Base-by-base conservation (phyloP, 257 asterid genomes). In the Solanum rostratum region DNA sequence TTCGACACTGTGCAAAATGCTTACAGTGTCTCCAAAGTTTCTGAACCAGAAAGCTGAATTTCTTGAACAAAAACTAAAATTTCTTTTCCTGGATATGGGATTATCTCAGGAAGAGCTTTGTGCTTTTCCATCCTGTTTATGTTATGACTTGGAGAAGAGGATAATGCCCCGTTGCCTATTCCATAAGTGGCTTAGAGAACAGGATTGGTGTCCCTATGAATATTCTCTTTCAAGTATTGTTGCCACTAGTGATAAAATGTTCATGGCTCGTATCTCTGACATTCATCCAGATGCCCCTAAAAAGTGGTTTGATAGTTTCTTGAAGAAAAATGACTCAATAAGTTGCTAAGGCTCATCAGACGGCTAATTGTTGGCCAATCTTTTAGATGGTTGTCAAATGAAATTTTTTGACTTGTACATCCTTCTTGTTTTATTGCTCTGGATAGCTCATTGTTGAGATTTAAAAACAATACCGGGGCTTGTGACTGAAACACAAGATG, bases 91-190 rank as follows among this genome's bases (percentile, higher is more conserved):
- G 52, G 96, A 88, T 70, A 88, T 90, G 88, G 93, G 92, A 7
- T 88, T 83, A 22, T 88, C 93, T 49, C 65, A 89, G 86, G 79
- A 91, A 49, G 85, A 88, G 85, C 92, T 93, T 20, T 92, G 92
- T 43, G 83, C 50, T 65, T 93, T 91, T 86, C 97, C 96, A 0
- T 93, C 89, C 57, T 93, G 92, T 89, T 87, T 93, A 55, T 91
- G 92, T 86, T 88, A 87, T 70, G 86, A 90, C 85, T 84, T 93
- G 85, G 96, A 93, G 90, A 89, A 87, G 50, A 86, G 96, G 85
- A 93, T 93, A 82, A 92, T 68, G 65, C 96, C 97, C 18, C 91
- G 96, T 87, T 92, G 79, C 81, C 68, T 82, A 85, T 86, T 93
- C 62, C 95, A 90, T 82, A 87, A 84, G 84, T 88, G 95, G 97